A percentile compares a stretch with the other conserved stretches of the same genome.
Evolutionary conservation across 2,329 filamentous ascomycete genomes (phyloP).

Genomic region (Aspergillus melleus): DNA sequence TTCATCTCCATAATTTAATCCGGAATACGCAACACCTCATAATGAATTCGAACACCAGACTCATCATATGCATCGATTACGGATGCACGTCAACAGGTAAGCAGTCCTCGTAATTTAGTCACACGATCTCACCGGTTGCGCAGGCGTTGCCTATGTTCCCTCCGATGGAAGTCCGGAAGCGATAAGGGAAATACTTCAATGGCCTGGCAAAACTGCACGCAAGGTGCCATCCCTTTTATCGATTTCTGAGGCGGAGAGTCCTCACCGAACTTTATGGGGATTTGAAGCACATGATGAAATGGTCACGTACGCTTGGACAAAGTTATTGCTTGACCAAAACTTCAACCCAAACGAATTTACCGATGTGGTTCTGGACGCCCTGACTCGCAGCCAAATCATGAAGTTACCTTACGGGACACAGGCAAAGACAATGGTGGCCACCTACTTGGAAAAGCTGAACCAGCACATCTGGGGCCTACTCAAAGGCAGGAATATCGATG

Average conservation of each 20-base stretch:
- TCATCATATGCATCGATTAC: not conserved
- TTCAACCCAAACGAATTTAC: not conserved
- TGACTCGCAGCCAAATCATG: not conserved
- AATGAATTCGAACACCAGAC: not conserved
- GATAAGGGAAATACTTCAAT: not conserved
- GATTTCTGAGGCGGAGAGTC: not conserved
- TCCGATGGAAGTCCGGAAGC: not conserved
- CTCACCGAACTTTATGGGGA: not conserved
- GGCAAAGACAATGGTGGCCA: not conserved
- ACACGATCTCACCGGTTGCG: not conserved
- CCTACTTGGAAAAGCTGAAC: not conserved
- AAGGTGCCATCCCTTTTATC: not conserved
- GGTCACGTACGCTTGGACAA: not conserved
- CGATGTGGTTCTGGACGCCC: not conserved
- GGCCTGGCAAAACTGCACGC: not conserved
- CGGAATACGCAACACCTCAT: too few relatives aligned
- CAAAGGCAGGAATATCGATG: not conserved
- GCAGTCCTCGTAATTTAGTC: not conserved
- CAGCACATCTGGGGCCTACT: not conserved
- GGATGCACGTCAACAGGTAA: not conserved
- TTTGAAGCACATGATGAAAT: not conserved
- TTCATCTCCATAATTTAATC: too few relatives aligned
- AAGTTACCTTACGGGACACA: not conserved
- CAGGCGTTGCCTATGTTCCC: not conserved
- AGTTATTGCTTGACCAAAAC: not conserved